Evolutionary conservation across 2,329 filamentous ascomycete species (phyloP).

Genomic region (Orbilia oligospora): DNA sequence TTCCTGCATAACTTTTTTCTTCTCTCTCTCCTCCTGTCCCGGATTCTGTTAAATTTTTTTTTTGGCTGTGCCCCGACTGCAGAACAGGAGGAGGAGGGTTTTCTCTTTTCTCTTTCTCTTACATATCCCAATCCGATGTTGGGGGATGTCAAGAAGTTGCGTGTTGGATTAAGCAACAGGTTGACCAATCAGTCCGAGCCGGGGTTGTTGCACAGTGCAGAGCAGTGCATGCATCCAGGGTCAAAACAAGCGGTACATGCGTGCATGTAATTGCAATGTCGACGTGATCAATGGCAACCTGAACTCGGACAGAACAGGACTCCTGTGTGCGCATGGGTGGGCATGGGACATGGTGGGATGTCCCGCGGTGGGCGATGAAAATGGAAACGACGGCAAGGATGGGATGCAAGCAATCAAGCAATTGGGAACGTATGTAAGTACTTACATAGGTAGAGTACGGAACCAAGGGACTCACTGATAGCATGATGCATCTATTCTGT

Average conservation of each 20-base stretch:
- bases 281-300: slow-evolving; percentile 30
- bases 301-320: slow-evolving; percentile 4
- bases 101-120: slow-evolving; percentile 15
- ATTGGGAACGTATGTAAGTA: no score
- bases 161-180: slow-evolving; percentile 35
- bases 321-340: slow-evolving; percentile 12
- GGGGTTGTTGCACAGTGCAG: slow-evolving; percentile 2
- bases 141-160: slow-evolving; percentile 23
- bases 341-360: slow-evolving; percentile 11
- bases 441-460: no score
- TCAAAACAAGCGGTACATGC: slow-evolving; percentile 23
- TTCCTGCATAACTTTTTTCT: slow-evolving; percentile 13
- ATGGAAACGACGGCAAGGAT: slow-evolving; percentile 3
- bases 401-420: slow-evolving; percentile 23
- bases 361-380: slow-evolving; percentile 21
- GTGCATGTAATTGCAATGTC: slow-evolving; percentile 29
- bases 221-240: slow-evolving; percentile 21
- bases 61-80: slow-evolving; percentile 37
- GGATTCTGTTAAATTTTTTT: slow-evolving; percentile 3
- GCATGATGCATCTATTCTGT: slow-evolving; percentile 17
- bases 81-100: slow-evolving; percentile 25
- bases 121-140: slow-evolving; percentile 24
- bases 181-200: slow-evolving; percentile 38
- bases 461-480: slow-evolving; percentile 21
- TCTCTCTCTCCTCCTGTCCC: background rate